These are phyloP conservation scores for Amaranthus tricolor DNA, from an alignment of 179 eudicot species.

Conservation along the genomic window DNA sequence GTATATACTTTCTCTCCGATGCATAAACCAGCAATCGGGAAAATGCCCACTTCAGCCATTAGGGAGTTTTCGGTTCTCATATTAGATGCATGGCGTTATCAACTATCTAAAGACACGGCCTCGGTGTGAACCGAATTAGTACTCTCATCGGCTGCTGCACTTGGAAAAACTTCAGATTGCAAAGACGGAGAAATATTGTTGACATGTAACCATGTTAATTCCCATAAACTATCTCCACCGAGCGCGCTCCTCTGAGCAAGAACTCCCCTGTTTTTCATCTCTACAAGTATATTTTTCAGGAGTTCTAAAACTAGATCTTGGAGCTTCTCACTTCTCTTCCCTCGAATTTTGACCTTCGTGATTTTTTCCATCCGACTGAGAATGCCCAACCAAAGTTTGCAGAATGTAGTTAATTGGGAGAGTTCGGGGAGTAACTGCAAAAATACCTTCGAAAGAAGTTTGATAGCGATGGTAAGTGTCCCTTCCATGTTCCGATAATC, in stretches of 20 bases:
- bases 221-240: constrained; percentile 78
- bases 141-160: constrained; percentile 21
- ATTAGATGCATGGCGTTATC: constrained; percentile 2
- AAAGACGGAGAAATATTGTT: constrained; percentile 57
- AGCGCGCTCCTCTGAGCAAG: constrained; percentile 51
- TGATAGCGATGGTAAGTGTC: constrained; percentile 46
- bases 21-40: neutral
- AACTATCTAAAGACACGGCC: constrained; percentile 25
- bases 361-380: constrained; percentile 59
- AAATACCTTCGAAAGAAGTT: constrained; percentile 63
- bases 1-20: neutral
- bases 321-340: constrained; percentile 60
- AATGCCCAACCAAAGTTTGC: constrained; percentile 65
- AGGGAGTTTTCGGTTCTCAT: constrained; percentile 1
- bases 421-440: constrained; percentile 51
- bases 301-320: constrained; percentile 63
- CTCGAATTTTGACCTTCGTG: constrained; percentile 61
- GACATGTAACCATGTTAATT: constrained; percentile 74
- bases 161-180: constrained; percentile 68
- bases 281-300: constrained; percentile 50
- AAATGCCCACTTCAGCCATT: neutral
- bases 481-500: constrained; percentile 73
- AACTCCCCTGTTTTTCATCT: constrained; percentile 53
- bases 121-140: constrained; percentile 20
- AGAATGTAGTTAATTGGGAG: constrained; percentile 46